Percentiles rank a stretch among this genome's conserved stretches.
Evolutionary conservation across 2,329 filamentous ascomycete genomes (phyloP).

Genomic region (Alternaria infectoria): DNA sequence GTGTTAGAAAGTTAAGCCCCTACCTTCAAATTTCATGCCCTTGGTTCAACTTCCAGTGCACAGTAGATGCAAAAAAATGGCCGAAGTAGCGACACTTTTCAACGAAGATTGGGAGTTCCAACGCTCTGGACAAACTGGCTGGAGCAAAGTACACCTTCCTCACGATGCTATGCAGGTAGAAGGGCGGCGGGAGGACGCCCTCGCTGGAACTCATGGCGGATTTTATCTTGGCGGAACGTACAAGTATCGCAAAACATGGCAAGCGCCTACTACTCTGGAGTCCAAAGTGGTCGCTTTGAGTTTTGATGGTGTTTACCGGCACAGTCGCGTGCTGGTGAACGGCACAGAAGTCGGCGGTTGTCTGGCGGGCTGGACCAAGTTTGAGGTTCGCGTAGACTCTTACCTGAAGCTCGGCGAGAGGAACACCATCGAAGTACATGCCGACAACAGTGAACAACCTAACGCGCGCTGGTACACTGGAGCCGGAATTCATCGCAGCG

Average conservation of each 20-base stretch:
- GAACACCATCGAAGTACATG: background rate
- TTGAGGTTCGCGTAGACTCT: background rate
- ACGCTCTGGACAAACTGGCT: background rate
- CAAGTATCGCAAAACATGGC: background rate
- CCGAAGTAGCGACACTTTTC: background rate
- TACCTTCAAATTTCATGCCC: background rate
- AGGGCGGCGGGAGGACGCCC: background rate
- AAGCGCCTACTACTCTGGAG: background rate
- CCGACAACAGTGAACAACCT: background rate
- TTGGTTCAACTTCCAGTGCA: background rate
- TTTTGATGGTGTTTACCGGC: background rate
- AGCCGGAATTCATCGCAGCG: background rate
- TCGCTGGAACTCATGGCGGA: background rate
- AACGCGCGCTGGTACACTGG: background rate
- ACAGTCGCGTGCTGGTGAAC: background rate
- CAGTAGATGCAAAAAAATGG: background rate
- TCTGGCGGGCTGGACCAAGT: background rate
- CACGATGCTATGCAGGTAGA: background rate
- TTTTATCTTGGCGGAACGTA: background rate
- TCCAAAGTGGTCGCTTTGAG: background rate
- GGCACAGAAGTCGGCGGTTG: background rate
- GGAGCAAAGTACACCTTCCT: background rate
- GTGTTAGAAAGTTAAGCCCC: background rate
- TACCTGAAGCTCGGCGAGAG: background rate
- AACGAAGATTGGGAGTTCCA: background rate